Percentiles rank a stretch among this genome's conserved stretches.
These are phyloP conservation scores for Castanopsis chinensis DNA, from an alignment of 306 rosid genomes.

Conservation along the genomic window DNA sequence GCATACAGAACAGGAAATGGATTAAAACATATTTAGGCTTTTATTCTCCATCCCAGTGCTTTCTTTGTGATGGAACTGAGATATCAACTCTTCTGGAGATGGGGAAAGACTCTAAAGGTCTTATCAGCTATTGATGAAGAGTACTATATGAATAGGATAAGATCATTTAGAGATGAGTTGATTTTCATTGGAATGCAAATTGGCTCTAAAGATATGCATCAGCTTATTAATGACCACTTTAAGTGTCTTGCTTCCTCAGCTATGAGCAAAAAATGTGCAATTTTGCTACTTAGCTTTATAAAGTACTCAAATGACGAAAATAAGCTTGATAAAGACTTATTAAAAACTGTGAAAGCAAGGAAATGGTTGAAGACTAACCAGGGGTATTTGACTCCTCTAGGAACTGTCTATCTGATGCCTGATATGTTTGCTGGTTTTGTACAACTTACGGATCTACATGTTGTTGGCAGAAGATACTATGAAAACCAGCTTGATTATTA, in stretches of 20 bases:
- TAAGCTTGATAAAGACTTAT: conserved; percentile 6
- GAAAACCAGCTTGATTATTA: conserved; percentile 11
- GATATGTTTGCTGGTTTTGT: background rate
- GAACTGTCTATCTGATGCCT: conserved; percentile 11
- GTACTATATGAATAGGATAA: too few relatives aligned
- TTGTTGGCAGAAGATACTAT: conserved; percentile 16
- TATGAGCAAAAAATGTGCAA: conserved; percentile 8
- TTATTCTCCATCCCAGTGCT: too few relatives aligned
- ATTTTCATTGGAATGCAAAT: conserved; percentile 16
- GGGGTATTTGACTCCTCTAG: conserved; percentile 21
- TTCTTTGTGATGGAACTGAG: too few relatives aligned
- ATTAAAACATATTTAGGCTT: too few relatives aligned
- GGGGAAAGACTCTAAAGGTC: too few relatives aligned
- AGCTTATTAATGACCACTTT: background rate
- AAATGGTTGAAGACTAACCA: conserved; percentile 21
- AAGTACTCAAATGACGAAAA: conserved; percentile 1
- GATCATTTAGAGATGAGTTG: conserved; percentile 12
- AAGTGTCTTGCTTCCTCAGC: conserved; percentile 5
- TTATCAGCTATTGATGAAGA: too few relatives aligned
- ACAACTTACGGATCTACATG: background rate
- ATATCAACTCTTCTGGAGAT: too few relatives aligned
- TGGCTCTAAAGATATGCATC: conserved; percentile 5
- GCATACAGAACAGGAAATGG: too few relatives aligned
- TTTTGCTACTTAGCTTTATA: conserved; percentile 15
- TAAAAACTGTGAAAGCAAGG: conserved; percentile 1